These are phyloP conservation scores for Fonsecaea nubica DNA, from an alignment of 2,329 filamentous ascomycete species.

Conservation along the genomic window DNA sequence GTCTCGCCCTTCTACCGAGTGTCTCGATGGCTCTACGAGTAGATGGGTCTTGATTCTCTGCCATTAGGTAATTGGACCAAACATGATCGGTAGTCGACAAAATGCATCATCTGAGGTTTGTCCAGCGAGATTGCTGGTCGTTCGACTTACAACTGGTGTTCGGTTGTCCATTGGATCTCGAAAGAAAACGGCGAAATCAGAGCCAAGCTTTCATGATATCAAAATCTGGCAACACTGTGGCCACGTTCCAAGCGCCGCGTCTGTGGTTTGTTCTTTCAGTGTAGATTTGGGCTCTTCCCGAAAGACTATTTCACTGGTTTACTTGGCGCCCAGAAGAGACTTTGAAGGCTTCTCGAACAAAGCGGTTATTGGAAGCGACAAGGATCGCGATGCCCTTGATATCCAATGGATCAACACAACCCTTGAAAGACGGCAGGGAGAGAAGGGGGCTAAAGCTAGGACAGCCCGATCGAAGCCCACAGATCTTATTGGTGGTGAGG, in stretches of 20 bases:
- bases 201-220: slow-evolving; percentile 1
- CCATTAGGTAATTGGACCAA: slow-evolving; percentile 7
- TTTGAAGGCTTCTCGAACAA: slow-evolving; percentile 31
- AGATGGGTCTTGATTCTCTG: slow-evolving; percentile 13
- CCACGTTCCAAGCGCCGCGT: slow-evolving; percentile 22
- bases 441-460: slow-evolving; percentile 9
- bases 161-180: slow-evolving; percentile 1
- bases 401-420: not conserved
- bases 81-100: not conserved
- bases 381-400: not conserved
- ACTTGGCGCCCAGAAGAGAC: slow-evolving; percentile 23
- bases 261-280: slow-evolving; percentile 28
- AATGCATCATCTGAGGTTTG: not conserved
- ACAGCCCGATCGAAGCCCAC: slow-evolving; percentile 10
- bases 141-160: not conserved
- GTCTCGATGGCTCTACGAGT: slow-evolving; percentile 1
- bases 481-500: slow-evolving; percentile 10
- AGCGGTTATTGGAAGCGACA: slow-evolving; percentile 23
- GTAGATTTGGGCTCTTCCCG: not conserved
- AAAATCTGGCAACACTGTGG: slow-evolving; percentile 4
- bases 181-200: slow-evolving; percentile 17
- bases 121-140: slow-evolving; percentile 17
- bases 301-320: slow-evolving; percentile 4
- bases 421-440: not conserved
- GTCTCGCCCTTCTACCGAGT: not conserved